Base-by-base conservation (phyloP, 495 filamentous ascomycete genomes). In the Pyronema domesticum region DNA sequence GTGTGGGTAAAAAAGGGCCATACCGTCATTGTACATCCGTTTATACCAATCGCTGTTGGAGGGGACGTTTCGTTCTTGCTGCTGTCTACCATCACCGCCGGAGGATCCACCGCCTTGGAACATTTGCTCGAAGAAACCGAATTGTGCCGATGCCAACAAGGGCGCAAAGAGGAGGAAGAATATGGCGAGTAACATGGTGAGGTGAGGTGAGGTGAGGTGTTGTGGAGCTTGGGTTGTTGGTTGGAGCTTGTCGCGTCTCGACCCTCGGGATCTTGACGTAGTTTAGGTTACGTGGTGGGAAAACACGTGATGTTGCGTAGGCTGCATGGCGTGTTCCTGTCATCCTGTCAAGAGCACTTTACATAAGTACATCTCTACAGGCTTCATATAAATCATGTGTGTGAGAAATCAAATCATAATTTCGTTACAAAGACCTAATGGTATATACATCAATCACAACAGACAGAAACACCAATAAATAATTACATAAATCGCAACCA, bases 111-210 rank as follows among this genome's bases (percentile, higher is more conserved):
- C 70, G 53, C 73, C 74, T 55, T 73, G 70, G 65, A 86, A 86
- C 80, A 86, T 83, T 47, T 85, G 78, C 52, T 86, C 82, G 63
- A 76, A 76, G 66, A 76, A 75, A 9, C 60, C 64, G 67, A 85
- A 85, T 69, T 85, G 82, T 11, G 80, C 82, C 56, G 37, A 18
- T 5, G 18, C 50, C 47, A 50, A 34, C 34, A 50, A 17, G 1
- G 47, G 47, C 30, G 50, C 3, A 3, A 53, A 37, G 15, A 37
- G 3, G 36, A 53, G 50, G 2, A 53, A 17, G 34, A 42, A 8
- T 13, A 40, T 34, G 2, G 10, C 45, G 13, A 47, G 45, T 13
- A 47, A 18, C 10, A 23, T 15, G 17, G 34, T 11, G 11, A 53
- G 49, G 10, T 14, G 49, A 4, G 33, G 49, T 7, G 46, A 35